These are phyloP conservation scores for Drosera spatulata DNA, from an alignment of 179 eudicot species.

Conservation along the genomic window DNA sequence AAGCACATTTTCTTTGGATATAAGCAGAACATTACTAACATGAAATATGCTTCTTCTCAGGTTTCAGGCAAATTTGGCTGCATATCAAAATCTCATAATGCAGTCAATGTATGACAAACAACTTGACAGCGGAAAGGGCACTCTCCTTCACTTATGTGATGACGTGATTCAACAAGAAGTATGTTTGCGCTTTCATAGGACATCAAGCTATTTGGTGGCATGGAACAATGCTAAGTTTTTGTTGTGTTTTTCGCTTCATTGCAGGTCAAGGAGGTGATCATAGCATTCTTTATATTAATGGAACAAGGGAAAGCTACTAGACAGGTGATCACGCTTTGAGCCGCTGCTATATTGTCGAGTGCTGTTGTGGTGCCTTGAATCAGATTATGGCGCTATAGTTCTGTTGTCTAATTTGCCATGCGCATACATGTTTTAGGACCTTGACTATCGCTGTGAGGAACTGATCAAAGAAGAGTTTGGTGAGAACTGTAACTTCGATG, in stretches of 20 bases:
- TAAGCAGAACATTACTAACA: no score
- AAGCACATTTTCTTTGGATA: no score
- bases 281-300: slow-evolving; percentile 26
- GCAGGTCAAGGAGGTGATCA: slow-evolving; percentile 36
- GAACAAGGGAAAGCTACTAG: slow-evolving; percentile 22
- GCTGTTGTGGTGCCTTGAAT: no score
- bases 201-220: no score
- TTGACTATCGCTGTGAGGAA: slow-evolving; percentile 77
- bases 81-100: slow-evolving; percentile 58
- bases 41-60: slow-evolving; percentile 6
- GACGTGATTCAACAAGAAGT: slow-evolving; percentile 99
- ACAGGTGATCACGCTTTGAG: slow-evolving; percentile 9
- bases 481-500: slow-evolving; percentile 79
- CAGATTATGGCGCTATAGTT: no score
- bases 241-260: no score
- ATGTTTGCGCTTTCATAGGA: neutral
- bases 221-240: no score
- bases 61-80: slow-evolving; percentile 31
- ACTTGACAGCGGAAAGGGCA: slow-evolving; percentile 95
- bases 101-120: slow-evolving; percentile 99
- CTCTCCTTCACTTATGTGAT: slow-evolving; percentile 97
- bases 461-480: slow-evolving; percentile 84
- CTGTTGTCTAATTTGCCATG: neutral
- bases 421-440: slow-evolving; percentile 38
- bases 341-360: no score